Conservation (phyloP, 345 rosid species). For the Arabidopsis arenosa region DNA sequence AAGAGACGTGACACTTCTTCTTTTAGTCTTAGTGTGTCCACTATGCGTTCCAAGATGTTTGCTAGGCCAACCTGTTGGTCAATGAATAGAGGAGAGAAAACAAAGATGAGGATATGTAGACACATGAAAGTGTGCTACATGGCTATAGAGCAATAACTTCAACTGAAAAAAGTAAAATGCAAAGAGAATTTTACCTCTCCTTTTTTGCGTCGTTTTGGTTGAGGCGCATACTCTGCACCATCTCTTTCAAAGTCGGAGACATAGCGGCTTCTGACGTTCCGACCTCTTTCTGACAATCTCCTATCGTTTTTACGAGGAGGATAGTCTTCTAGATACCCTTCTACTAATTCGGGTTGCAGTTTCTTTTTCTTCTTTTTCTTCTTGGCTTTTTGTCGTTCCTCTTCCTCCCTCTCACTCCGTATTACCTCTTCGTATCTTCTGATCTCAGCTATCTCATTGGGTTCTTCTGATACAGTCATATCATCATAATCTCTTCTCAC, state of each 20-base stretch:
- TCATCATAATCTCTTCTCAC: conserved; percentile 52
- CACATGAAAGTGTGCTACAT: conserved; percentile 6
- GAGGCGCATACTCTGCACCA: conserved; percentile 61
- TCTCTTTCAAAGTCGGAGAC: conserved; percentile 55
- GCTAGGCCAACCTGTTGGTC: conserved; percentile 79
- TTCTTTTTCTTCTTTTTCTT: conserved; percentile 84
- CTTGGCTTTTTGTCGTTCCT: conserved; percentile 74
- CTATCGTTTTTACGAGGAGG: conserved; percentile 66
- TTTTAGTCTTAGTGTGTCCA: conserved; percentile 65
- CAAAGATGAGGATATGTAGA: background rate
- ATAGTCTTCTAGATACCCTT: conserved; percentile 58
- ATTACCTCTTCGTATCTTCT: conserved; percentile 73
- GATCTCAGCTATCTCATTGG: conserved; percentile 66
- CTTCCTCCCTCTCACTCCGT: conserved; percentile 86
- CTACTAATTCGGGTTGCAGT: conserved; percentile 54
- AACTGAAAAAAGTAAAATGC: background rate
- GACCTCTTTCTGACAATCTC: conserved; percentile 71
- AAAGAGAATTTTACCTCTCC: conserved; percentile 72
- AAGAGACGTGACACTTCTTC: conserved; percentile 80
- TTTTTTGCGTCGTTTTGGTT: conserved; percentile 86
- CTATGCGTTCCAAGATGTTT: conserved; percentile 77
- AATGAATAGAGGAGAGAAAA: conserved; percentile 5
- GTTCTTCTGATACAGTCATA: conserved; percentile 56
- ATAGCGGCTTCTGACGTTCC: conserved; percentile 63
- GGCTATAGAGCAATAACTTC: conserved; percentile 7